Evolutionary conservation across 2,329 filamentous ascomycete genomes (phyloP), one percentile per base, ranked within the genome.

Genomic region (Coniochaeta ligniaria): DNA sequence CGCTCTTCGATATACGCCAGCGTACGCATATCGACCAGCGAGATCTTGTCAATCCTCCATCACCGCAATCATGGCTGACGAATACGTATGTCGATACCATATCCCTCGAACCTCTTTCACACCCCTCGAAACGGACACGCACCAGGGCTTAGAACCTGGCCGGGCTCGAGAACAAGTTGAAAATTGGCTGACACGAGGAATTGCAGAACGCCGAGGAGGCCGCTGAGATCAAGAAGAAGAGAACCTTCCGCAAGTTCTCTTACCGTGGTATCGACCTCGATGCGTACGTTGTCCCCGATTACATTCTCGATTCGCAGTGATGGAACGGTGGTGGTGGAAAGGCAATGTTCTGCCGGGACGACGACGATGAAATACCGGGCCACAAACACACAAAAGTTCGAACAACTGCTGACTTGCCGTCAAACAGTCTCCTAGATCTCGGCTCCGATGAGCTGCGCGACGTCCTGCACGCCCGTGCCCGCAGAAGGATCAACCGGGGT

Each of bases 251-350:
- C 85, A 99, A 98, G 90, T 99, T 98, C 80, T 95, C 93, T 72
- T 99, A 97, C 91, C 91, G 95, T 78, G 95, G 95, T 77, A 91
- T 99, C 81, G 95, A 99, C 82, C 93, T 99, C 80, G 95, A 99
- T 80, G 91, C 96, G 94, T 97, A 93, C 76, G 92, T 83, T 28
- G 22, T 57, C 20, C 54, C 54, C 54, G 54, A 55, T 22, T 33
- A 17, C 50, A 33, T 55, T 33, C n/a, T 11, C 50, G 22, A 52
- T 31, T 31, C 47, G 17, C 6, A 17, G 24, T 22, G 31, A 35
- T 57, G 31, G 54, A 24, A 4, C 12, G 17, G 31, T 38, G 31
- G 22, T n/a, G 17, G 17, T 4, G 35, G 12, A 41, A 41, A 11
- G 9, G 16, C 4, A 41, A 41, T n/a, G 38, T 41, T 7, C n/a